Evolutionary conservation across 129 eudicot species (phyloP), one percentile per base, ranked within the genome.

Genomic region (Tanacetum coccineum): DNA sequence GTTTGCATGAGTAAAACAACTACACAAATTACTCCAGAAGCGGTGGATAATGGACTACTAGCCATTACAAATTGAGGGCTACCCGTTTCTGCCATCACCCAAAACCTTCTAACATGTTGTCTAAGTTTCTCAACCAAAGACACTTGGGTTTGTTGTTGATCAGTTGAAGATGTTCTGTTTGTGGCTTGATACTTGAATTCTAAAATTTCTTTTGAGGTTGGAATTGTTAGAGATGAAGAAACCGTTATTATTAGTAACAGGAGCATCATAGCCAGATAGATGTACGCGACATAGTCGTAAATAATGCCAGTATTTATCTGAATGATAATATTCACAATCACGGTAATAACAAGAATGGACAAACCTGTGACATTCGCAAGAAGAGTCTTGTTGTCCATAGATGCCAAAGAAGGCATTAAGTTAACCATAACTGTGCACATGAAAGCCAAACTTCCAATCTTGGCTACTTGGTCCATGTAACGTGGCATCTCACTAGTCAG

Each of bases 331-430:
- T 79, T 76, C 15, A 64, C 79, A 9, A 59, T 17, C 2, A 72
- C 18, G 12, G 88, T 83, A 32, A 73, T 60, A 2, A 72, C 70
- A 6, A 83, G 72, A 53, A 83, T 68, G 3, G 55, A 78, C 66
- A 82, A 45, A 44, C 84, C 87, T 15, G 36, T 53, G n/a, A 63
- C 36, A 45, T 75, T 79, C 47, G 62, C 52, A 10, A 68, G 55
- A 14, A 79, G 56, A 2, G 75, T 74, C 13, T 51, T 58, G 30
- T 71, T 53, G 46, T 56, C 55, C 81, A 79, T 78, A 21, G 77
- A 64, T 3, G 76, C 87, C 49, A 79, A 19, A 32, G 81, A 82
- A 17, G 74, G 69, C 76, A 78, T 32, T 19, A 82, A 61, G 66
- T 79, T 78, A 7, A 62, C 81, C 66, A 79, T 79, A 15, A 75